Percentiles rank a stretch among this genome's conserved stretches.
These are phyloP conservation scores for Phragmites australis DNA, from an alignment of 176 grass and related monocot species.

Conservation along the genomic window DNA sequence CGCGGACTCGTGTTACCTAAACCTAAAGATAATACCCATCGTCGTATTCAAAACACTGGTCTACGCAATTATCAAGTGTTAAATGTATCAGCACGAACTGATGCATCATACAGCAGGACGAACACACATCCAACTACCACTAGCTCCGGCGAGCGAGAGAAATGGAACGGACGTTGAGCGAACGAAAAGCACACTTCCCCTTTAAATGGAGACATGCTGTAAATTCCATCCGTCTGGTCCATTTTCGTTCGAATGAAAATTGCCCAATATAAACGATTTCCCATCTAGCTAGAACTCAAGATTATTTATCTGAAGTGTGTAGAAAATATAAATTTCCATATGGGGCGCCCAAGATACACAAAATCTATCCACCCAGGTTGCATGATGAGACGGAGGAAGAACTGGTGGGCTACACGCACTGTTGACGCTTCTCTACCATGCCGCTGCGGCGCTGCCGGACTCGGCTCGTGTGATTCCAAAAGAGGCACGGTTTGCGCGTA, in stretches of 20 bases:
- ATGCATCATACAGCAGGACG: constrained; percentile 6
- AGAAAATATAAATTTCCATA: background rate
- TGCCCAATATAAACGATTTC: background rate
- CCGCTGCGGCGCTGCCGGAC: background rate
- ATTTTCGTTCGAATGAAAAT: background rate
- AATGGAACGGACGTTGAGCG: background rate
- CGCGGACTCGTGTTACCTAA: too few relatives aligned
- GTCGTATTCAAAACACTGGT: constrained; percentile 28
- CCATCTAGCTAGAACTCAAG: background rate
- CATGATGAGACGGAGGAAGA: too few relatives aligned
- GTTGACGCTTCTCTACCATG: too few relatives aligned
- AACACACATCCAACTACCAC: background rate
- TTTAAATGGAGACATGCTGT: constrained; percentile 21
- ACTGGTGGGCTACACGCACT: too few relatives aligned
- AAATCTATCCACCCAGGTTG: too few relatives aligned
- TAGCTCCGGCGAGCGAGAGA: background rate
- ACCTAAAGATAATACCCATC: background rate
- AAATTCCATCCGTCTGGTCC: background rate
- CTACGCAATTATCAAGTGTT: constrained; percentile 19
- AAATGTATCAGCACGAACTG: constrained; percentile 20
- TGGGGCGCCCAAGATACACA: background rate
- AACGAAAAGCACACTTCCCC: constrained; percentile 15
- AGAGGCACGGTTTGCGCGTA: constrained; percentile 41
- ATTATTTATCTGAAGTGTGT: background rate
- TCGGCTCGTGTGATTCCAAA: constrained; percentile 20